Evolutionary conservation across 352 stramenopile genomes (phyloP).

Genomic region (Lagenidium sp.): DNA sequence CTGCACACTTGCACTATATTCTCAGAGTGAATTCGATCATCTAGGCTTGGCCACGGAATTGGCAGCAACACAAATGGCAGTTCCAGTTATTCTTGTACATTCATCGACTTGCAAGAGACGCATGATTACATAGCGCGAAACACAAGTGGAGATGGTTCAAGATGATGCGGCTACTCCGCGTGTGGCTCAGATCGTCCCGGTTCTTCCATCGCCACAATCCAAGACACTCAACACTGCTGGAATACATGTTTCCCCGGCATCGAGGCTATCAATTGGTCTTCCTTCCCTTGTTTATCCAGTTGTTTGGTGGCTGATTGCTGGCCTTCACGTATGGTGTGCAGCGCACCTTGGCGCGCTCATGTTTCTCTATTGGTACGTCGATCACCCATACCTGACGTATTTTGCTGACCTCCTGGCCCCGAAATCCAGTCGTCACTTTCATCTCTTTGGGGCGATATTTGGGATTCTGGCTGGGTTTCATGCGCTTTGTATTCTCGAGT

Average conservation of each 20-base stretch:
- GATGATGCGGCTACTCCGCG: no score
- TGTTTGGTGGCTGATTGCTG: slow-evolving; percentile 2
- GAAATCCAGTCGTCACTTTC: slow-evolving; percentile 3
- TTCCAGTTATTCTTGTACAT: no score
- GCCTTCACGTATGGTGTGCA: background rate
- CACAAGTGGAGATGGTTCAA: background rate
- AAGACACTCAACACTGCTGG: background rate
- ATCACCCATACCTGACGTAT: slow-evolving; percentile 17
- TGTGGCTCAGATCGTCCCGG: no score
- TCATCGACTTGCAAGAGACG: no score
- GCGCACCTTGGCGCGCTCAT: slow-evolving; percentile 1
- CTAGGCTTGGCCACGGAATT: no score
- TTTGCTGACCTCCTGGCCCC: slow-evolving; percentile 12
- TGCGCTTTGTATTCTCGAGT: background rate
- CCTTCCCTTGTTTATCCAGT: background rate
- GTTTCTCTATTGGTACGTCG: slow-evolving; percentile 12
- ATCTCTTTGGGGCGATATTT: slow-evolving; percentile 6
- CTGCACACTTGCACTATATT: no score
- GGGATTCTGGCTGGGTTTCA: background rate
- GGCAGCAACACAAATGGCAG: no score
- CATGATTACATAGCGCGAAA: no score
- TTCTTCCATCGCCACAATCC: background rate
- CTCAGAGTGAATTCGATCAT: no score
- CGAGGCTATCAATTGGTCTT: background rate
- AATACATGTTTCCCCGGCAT: background rate